Evolutionary conservation across 345 rosid genomes (phyloP), one percentile per base, ranked within the genome.

Genomic region (Raphanus raphanistrum): DNA sequence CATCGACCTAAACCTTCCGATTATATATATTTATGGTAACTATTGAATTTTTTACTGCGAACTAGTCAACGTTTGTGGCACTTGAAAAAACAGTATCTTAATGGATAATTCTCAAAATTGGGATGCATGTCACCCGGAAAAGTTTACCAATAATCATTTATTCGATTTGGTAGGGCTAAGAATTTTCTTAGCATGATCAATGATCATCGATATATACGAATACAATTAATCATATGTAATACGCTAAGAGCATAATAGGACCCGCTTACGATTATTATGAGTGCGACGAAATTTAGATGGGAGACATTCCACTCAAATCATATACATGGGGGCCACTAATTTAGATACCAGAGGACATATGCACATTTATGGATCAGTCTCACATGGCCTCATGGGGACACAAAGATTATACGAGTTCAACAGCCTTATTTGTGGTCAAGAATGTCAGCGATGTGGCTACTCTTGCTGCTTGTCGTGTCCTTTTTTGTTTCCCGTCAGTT

Each of bases 391-490:
- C 67, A 41, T 71, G 68, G 72, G 67, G 62, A 78, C 61, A 71
- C 29, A 28, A 10, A 13, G 10, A 21, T 64, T 29, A 54, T 41
- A 17, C 4, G 29, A 41, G 68, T 32, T 71, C 63, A 77, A 28
- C 66, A 38, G 38, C 73, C 61, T 29, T 45, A 31, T 66, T 45
- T 78, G 54, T 32, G 81, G 81, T 72, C 68, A 17, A 66, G 43
- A 66, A 66, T 72, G 32, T 59, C 76, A n/a, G 25, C 52, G 21
- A 45, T 72, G 81, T 78, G 77, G 72, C 73, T 71, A 43, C 45
- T 71, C 48, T 64, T 58, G 2, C 21, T 31, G 50, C 76, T 65
- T 70, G 26, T 70, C 48, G 33, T 45, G 65, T 36, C 16, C 41
- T 35, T 32, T 21, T 32, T 29, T 58, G 27, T 27, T 62, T 68